These are phyloP conservation scores for Phytophthora sp. DNA, from an alignment of 352 stramenopile genomes.

Conservation along the genomic window DNA sequence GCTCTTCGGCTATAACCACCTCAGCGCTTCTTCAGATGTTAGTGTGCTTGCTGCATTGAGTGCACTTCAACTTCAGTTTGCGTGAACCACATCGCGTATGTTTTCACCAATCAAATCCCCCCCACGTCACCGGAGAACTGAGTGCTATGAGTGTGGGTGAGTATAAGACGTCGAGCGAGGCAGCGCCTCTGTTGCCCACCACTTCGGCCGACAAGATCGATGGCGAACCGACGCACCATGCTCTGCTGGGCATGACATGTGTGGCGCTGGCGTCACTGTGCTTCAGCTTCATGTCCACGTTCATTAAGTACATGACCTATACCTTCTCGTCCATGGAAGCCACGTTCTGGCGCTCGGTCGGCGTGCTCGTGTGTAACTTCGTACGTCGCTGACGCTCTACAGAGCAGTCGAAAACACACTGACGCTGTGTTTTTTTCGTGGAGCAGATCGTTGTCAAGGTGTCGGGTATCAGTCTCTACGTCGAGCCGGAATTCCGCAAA, in stretches of 20 bases:
- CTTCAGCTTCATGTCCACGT: conserved; percentile 81
- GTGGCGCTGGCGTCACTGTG: conserved; percentile 70
- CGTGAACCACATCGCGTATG: background rate
- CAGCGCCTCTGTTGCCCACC: conserved; percentile 21
- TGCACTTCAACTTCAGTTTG: conserved; percentile 1
- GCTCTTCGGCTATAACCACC: conserved; percentile 46
- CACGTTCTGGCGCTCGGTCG: conserved; percentile 72
- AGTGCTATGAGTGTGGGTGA: conserved; percentile 14
- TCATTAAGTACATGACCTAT: conserved; percentile 77
- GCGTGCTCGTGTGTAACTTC: conserved; percentile 64
- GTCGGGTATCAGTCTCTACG: conserved; percentile 41
- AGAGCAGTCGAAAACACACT: background rate
- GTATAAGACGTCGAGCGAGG: too few relatives aligned
- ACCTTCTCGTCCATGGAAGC: conserved; percentile 78
- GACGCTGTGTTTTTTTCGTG: background rate
- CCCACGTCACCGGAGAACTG: too few relatives aligned
- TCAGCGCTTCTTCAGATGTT: conserved; percentile 2
- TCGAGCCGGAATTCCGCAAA: conserved; percentile 41
- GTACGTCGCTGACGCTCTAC: conserved; percentile 30
- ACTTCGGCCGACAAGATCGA: conserved; percentile 16
- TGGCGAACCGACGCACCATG: conserved; percentile 37
- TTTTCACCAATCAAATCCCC: conserved; percentile 5
- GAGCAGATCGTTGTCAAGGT: conserved; percentile 20
- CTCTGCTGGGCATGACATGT: conserved; percentile 58
- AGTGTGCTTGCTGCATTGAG: too few relatives aligned